A percentile compares a stretch with the other conserved stretches of the same genome.
Conservation (phyloP, 345 rosid species). For the Mallotus nudiflorus region DNA sequence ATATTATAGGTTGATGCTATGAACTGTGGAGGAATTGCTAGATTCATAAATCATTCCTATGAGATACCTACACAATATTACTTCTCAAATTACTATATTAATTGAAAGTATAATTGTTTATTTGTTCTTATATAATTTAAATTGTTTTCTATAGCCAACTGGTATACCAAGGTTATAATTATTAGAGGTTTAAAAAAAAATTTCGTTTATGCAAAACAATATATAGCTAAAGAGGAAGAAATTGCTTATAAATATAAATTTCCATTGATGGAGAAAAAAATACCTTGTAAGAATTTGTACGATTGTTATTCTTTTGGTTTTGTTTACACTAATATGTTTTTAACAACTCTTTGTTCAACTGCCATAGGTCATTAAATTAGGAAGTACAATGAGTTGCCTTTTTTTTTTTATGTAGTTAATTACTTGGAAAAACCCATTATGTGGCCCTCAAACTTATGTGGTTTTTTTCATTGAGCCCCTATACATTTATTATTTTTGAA, state of each 20-base stretch:
- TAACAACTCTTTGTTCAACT: slow-evolving; percentile 62
- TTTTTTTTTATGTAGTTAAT: slow-evolving; percentile 29
- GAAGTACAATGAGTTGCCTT: slow-evolving; percentile 23
- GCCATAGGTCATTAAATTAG: slow-evolving; percentile 90
- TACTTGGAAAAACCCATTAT: no score
- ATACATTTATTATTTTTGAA: no score
- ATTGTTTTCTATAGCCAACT: slow-evolving; percentile 66
- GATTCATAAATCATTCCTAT: slow-evolving; percentile 98
- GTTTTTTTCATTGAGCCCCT: background rate
- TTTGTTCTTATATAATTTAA: slow-evolving; percentile 20
- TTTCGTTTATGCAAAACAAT: slow-evolving; percentile 92
- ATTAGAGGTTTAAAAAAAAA: slow-evolving; percentile 89
- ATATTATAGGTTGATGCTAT: slow-evolving; percentile 87
- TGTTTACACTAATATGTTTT: slow-evolving; percentile 1
- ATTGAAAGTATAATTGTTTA: slow-evolving; percentile 25
- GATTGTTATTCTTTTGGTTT: slow-evolving; percentile 65
- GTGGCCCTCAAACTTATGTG: no score
- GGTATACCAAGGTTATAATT: slow-evolving; percentile 95
- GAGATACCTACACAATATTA: slow-evolving; percentile 53
- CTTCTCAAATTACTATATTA: background rate
- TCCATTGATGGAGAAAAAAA: slow-evolving; percentile 91
- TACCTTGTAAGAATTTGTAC: no score
- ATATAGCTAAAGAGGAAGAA: slow-evolving; percentile 85
- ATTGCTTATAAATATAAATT: slow-evolving; percentile 94
- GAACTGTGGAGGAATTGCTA: slow-evolving; percentile 97